Conservation (phyloP, 805 yeast species). For the Diddensiella santjacobensis region DNA sequence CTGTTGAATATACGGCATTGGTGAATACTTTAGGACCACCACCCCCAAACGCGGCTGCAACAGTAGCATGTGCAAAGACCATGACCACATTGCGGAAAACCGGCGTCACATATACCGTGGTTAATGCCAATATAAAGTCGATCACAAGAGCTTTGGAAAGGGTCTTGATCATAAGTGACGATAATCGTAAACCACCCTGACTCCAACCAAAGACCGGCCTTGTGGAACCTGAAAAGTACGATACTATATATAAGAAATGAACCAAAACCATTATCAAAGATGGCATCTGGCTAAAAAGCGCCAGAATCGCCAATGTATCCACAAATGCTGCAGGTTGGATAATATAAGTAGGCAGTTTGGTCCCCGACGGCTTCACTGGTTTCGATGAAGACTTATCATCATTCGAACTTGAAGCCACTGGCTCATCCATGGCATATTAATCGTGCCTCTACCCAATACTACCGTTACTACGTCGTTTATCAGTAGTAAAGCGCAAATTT, state of each 20-base stretch:
- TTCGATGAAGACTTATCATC: constrained; percentile 1
- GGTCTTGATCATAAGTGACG: constrained; percentile 12
- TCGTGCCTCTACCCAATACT: not conserved
- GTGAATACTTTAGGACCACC: constrained; percentile 28
- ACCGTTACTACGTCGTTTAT: too few relatives aligned
- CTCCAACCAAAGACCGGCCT: constrained; percentile 20
- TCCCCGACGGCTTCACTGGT: constrained; percentile 4
- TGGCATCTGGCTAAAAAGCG: constrained; percentile 33
- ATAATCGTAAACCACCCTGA: constrained; percentile 9
- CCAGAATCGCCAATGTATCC: constrained; percentile 35
- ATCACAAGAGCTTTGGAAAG: constrained; percentile 20
- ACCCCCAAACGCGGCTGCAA: constrained; percentile 33
- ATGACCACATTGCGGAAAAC: constrained; percentile 18
- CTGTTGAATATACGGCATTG: constrained; percentile 32
- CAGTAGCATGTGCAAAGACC: constrained; percentile 32
- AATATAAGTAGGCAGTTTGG: constrained; percentile 22
- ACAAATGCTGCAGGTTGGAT: constrained; percentile 31
- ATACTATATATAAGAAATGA: constrained; percentile 27
- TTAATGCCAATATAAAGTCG: constrained; percentile 23
- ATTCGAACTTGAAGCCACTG: not conserved
- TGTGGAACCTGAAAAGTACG: constrained; percentile 19
- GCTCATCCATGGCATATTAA: constrained; percentile 1
- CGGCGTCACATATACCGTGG: constrained; percentile 21
- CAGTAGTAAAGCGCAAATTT: not conserved
- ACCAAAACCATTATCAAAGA: constrained; percentile 25